phyloP scores from a whole-genome alignment of 148 eudicot genomes.

The Chenopodium quinoa region DNA sequence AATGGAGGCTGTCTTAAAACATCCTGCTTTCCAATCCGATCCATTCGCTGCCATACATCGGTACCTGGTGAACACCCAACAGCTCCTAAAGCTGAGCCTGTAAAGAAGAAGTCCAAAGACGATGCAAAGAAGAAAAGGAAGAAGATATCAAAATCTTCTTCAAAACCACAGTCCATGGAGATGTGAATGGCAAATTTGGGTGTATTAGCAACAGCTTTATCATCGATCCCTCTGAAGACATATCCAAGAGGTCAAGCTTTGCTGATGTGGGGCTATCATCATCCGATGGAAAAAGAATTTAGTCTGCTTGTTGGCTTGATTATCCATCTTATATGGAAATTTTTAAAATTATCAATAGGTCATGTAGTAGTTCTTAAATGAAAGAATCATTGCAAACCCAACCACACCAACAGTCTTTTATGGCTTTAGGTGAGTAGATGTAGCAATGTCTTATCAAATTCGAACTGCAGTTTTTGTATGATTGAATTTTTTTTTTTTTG shows the following conservation, averaged over 20 bases:
- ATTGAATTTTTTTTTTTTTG: slow-evolving; percentile 10
- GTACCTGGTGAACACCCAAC: slow-evolving; percentile 81
- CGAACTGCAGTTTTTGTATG: neutral
- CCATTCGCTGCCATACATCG: slow-evolving; percentile 76
- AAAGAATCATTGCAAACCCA: neutral
- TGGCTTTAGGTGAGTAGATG: neutral
- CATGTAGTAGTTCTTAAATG: too few relatives aligned
- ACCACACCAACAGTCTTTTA: neutral
- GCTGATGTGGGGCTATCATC: neutral
- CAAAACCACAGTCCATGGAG: slow-evolving; percentile 65
- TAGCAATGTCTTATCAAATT: neutral
- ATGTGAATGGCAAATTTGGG: slow-evolving; percentile 21
- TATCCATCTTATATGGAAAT: neutral
- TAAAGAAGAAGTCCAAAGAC: slow-evolving; percentile 40
- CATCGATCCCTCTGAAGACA: neutral
- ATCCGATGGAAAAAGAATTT: neutral
- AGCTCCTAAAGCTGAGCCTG: slow-evolving; percentile 40
- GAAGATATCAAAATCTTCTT: slow-evolving; percentile 52
- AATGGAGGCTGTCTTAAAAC: slow-evolving; percentile 49
- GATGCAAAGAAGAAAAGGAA: slow-evolving; percentile 52
- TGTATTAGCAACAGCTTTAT: neutral
- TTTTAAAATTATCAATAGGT: too few relatives aligned
- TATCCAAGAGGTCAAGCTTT: neutral
- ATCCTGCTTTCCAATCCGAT: slow-evolving; percentile 67
- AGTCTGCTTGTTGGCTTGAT: neutral